Evolutionary conservation across 192 early-diverging fungal species (phyloP).

Genomic region (Coemansia sp.): DNA sequence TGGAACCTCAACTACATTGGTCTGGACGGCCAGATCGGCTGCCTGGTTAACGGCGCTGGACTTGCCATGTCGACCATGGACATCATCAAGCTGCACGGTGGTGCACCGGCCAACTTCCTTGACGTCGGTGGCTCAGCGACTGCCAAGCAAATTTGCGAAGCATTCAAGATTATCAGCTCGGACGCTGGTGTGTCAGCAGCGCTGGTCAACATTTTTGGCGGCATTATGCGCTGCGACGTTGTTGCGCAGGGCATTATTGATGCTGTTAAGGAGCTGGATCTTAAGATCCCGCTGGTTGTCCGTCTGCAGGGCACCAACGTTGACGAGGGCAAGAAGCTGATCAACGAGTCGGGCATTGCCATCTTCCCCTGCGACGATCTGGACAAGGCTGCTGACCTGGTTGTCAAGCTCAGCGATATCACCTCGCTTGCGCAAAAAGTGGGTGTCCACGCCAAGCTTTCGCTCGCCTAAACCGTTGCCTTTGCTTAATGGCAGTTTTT

Average conservation of each 20-base stretch:
- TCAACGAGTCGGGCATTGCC: constrained; percentile 84
- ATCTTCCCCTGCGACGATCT: constrained; percentile 94
- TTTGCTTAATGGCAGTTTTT: neutral
- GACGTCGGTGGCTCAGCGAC: constrained; percentile 98
- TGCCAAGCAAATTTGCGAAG: constrained; percentile 93
- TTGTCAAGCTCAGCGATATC: constrained; percentile 55
- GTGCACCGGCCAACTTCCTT: constrained; percentile 98
- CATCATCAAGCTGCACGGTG: constrained; percentile 99
- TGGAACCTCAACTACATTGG: constrained; percentile 99
- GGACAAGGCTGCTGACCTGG: constrained; percentile 82
- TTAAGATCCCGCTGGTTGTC: constrained; percentile 94
- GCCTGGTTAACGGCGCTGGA: constrained; percentile 97
- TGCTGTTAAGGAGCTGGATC: constrained; percentile 85
- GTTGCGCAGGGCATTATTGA: constrained; percentile 98
- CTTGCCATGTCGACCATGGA: constrained; percentile 99
- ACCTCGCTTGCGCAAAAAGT: constrained; percentile 51
- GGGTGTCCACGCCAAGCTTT: constrained; percentile 48
- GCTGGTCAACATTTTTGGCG: constrained; percentile 99
- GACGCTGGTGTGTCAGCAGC: constrained; percentile 95
- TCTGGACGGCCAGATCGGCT: constrained; percentile 96
- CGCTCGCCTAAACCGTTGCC: constrained; percentile 32
- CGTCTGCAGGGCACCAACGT: constrained; percentile 90
- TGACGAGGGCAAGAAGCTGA: constrained; percentile 87
- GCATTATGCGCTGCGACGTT: constrained; percentile 99
- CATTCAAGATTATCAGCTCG: constrained; percentile 98